Evolutionary conservation across 1,284 basidiomycete genomes (phyloP).

Genomic region (Sutorius eximius): DNA sequence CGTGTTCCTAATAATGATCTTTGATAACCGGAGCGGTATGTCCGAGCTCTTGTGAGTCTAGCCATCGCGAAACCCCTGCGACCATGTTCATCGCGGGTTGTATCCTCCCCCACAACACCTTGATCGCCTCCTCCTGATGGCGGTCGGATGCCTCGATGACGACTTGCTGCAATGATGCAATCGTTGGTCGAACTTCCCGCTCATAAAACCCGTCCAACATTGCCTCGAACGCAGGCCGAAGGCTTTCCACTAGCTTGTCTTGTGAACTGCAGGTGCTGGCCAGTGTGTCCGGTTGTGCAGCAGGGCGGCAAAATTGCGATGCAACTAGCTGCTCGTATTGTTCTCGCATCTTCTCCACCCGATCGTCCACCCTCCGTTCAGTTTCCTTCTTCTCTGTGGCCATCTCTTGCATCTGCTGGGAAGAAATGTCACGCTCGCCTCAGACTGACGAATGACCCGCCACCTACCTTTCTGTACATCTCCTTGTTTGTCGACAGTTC

Average conservation of each 20-base stretch:
- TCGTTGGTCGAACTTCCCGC: slow-evolving; percentile 20
- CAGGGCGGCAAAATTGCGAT: slow-evolving; percentile 3
- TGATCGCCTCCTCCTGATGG: slow-evolving; percentile 26
- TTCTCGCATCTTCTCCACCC: slow-evolving; percentile 17
- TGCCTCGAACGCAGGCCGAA: slow-evolving; percentile 21
- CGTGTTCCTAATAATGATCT: neutral
- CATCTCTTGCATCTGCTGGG: slow-evolving; percentile 22
- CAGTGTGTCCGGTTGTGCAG: neutral
- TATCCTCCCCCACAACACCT: slow-evolving; percentile 29
- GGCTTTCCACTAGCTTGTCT: slow-evolving; percentile 20
- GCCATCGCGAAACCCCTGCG: slow-evolving; percentile 30
- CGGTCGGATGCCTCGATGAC: slow-evolving; percentile 17
- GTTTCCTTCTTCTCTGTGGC: slow-evolving; percentile 11
- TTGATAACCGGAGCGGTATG: slow-evolving; percentile 22
- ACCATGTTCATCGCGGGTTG: slow-evolving; percentile 36
- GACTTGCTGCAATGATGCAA: slow-evolving; percentile 14
- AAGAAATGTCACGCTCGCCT: slow-evolving; percentile 6
- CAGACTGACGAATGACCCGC: neutral
- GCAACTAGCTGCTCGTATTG: slow-evolving; percentile 22
- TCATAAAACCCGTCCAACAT: slow-evolving; percentile 26
- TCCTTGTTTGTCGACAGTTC: slow-evolving; percentile 23
- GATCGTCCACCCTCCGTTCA: slow-evolving; percentile 14
- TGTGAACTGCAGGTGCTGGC: slow-evolving; percentile 1
- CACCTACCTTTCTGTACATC: slow-evolving; percentile 21
- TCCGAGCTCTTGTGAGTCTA: slow-evolving; percentile 31